Evolutionary conservation across 2,329 filamentous ascomycete genomes (phyloP).

Genomic region (Paecilomyces sp.): DNA sequence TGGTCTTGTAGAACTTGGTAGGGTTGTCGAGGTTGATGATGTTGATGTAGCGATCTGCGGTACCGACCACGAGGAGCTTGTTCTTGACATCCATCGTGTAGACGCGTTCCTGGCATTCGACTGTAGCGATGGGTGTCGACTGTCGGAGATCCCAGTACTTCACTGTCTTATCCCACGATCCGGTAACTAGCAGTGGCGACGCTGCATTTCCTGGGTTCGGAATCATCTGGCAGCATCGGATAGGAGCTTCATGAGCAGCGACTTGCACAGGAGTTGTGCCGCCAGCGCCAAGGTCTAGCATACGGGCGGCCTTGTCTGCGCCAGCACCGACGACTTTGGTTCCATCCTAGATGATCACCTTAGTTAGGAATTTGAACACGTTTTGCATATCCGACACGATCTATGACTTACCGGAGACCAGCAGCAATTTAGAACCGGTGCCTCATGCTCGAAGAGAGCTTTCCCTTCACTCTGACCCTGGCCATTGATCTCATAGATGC

Average conservation of each 20-base stretch:
- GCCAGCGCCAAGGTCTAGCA: slow-evolving; percentile 66
- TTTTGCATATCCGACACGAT: not conserved
- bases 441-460: slow-evolving; percentile 78
- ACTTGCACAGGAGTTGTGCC: slow-evolving; percentile 59
- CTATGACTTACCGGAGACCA: slow-evolving; percentile 70
- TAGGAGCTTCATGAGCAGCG: slow-evolving; percentile 75
- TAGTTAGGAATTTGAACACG: not conserved
- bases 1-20: slow-evolving; percentile 86
- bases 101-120: slow-evolving; percentile 47
- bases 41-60: slow-evolving; percentile 93
- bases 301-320: slow-evolving; percentile 82
- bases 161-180: slow-evolving; percentile 56
- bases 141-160: slow-evolving; percentile 52
- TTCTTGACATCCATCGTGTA: slow-evolving; percentile 91
- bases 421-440: slow-evolving; percentile 73
- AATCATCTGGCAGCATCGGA: slow-evolving; percentile 72
- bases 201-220: slow-evolving; percentile 46
- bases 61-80: slow-evolving; percentile 83
- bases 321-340: slow-evolving; percentile 80
- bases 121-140: slow-evolving; percentile 36
- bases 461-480: slow-evolving; percentile 77
- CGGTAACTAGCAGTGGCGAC: slow-evolving; percentile 79
- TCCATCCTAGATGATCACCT: slow-evolving; percentile 61
- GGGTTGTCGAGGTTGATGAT: slow-evolving; percentile 87
- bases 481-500: slow-evolving; percentile 83